Evolutionary conservation across 495 filamentous ascomycete species (phyloP).

Genomic region (Tuber calosporum): DNA sequence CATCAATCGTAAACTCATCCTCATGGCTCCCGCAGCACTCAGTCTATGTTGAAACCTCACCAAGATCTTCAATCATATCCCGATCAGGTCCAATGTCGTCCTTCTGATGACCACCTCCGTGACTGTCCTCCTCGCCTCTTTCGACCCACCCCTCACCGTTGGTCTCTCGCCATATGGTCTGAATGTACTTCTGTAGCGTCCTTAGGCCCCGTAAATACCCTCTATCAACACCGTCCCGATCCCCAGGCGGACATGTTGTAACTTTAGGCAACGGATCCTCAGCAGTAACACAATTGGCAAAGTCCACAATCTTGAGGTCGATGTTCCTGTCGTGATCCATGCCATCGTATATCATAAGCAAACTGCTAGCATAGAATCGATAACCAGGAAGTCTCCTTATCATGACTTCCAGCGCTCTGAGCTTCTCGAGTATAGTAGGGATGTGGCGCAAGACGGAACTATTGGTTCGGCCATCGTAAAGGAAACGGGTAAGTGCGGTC

Average conservation of each 20-base stretch:
- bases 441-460: conserved; percentile 73
- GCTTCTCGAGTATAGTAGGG: conserved; percentile 74
- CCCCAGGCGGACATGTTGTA: conserved; percentile 69
- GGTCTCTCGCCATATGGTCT: conserved; percentile 75
- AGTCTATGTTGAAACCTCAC: conserved; percentile 38
- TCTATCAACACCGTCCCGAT: conserved; percentile 71
- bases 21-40: background rate
- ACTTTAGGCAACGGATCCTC: conserved; percentile 60
- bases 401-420: conserved; percentile 72
- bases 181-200: conserved; percentile 74
- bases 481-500: conserved; percentile 75
- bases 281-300: conserved; percentile 91
- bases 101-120: conserved; percentile 33
- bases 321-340: conserved; percentile 57
- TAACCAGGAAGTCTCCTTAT: conserved; percentile 73
- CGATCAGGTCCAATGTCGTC: conserved; percentile 36
- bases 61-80: conserved; percentile 37
- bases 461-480: conserved; percentile 82
- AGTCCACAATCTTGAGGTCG: conserved; percentile 94
- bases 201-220: conserved; percentile 84
- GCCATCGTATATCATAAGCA: conserved; percentile 91
- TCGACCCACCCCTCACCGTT: conserved; percentile 51
- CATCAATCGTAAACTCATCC: conserved; percentile 13
- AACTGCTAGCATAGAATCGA: conserved; percentile 89
- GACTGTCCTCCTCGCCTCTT: conserved; percentile 44